Percentiles rank a stretch among this genome's conserved stretches.
phyloP scores from a whole-genome alignment of 2,329 filamentous ascomycete species.

The Clarireedia monteithiana region DNA sequence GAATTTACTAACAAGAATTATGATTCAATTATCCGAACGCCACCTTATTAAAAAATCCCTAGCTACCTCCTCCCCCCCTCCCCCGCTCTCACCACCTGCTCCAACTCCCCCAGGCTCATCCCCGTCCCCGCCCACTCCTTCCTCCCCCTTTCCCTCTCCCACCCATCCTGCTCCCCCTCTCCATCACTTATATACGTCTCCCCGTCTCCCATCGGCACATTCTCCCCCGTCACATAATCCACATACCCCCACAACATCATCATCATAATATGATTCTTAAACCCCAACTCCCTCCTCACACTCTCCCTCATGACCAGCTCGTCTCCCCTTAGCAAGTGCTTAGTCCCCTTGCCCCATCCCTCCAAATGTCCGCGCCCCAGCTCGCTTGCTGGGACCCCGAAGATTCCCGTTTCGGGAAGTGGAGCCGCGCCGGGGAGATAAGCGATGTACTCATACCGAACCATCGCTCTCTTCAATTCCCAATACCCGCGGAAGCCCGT shows the following conservation, averaged over 20 bases:
- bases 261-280: constrained; percentile 45
- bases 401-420: constrained; percentile 30
- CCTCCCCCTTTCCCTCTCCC: neutral
- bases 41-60: neutral
- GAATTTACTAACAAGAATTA: too few relatives aligned
- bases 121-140: constrained; percentile 4
- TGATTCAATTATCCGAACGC: too few relatives aligned
- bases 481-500: constrained; percentile 40
- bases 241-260: constrained; percentile 59
- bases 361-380: constrained; percentile 48
- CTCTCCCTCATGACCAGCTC: constrained; percentile 51
- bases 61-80: neutral
- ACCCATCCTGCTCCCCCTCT: constrained; percentile 23
- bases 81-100: neutral
- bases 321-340: constrained; percentile 47
- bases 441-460: constrained; percentile 46
- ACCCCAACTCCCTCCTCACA: constrained; percentile 40
- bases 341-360: constrained; percentile 43
- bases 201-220: constrained; percentile 42
- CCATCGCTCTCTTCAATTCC: constrained; percentile 49
- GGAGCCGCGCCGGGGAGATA: constrained; percentile 16
- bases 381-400: constrained; percentile 42
- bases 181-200: constrained; percentile 46
- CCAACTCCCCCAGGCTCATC: neutral
- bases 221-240: constrained; percentile 42